Evolutionary conservation across 176 grass and related monocot genomes (phyloP).

Genomic region (Carex kokanica): DNA sequence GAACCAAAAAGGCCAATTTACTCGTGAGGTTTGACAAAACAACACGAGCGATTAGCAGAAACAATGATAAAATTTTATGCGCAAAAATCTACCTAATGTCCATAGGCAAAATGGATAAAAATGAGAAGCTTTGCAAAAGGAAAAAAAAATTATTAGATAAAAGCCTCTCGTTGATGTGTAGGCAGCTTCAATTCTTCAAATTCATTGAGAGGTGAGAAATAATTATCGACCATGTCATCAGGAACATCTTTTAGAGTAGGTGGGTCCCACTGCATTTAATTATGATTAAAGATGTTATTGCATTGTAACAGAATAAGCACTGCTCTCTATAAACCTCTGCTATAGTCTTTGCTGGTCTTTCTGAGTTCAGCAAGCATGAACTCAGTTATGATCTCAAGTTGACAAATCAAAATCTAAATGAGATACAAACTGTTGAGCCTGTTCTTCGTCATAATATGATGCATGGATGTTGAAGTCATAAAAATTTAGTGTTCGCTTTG

Average conservation of each 20-base stretch:
- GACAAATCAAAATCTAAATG: slow-evolving; percentile 1
- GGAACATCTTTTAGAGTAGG: slow-evolving; percentile 71
- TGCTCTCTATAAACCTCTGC: background rate
- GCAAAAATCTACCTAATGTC: background rate
- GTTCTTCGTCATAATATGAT: background rate
- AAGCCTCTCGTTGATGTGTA: slow-evolving; percentile 66
- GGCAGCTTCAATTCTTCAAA: slow-evolving; percentile 82
- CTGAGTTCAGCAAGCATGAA: background rate
- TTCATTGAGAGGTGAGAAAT: slow-evolving; percentile 79
- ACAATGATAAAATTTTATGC: slow-evolving; percentile 7
- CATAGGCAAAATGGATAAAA: background rate
- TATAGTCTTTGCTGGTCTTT: background rate
- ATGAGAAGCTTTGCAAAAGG: background rate
- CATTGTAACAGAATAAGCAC: slow-evolving; percentile 5
- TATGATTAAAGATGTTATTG: background rate
- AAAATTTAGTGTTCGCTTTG: background rate
- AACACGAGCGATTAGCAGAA: background rate
- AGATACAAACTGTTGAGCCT: background rate
- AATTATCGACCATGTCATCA: slow-evolving; percentile 68
- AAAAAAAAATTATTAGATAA: slow-evolving; percentile 36
- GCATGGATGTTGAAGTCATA: background rate
- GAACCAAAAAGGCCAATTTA: background rate
- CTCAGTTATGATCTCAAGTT: background rate
- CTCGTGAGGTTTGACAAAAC: background rate
- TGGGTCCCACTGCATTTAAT: slow-evolving; percentile 82